Base-by-base conservation (phyloP, 345 rosid genomes). In the Gossypium arboreum region DNA sequence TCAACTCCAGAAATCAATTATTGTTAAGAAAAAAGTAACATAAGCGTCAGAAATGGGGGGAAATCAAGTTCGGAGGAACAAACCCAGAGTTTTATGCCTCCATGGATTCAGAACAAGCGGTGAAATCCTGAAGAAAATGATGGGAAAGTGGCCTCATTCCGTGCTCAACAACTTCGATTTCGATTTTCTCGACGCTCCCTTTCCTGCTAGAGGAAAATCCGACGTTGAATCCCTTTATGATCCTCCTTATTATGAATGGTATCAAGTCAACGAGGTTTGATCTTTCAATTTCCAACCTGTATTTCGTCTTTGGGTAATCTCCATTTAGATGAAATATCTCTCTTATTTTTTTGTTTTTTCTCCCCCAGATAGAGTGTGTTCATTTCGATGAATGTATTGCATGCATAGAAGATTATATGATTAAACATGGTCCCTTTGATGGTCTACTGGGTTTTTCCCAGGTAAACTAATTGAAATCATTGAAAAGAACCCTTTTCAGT, bases 181-280 rank as follows among this genome's bases (percentile, higher is more conserved):
- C 13, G 71, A 72, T 48, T 88, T 82, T 73, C 84, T 78, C 3
- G 85, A 88, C 1, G 90, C 77, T 52, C 88, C 86, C 1, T 82
- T 68, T 62, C 90, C 83, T 1, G 86, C 87, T 1, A 29, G 0
- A 0, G 88, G 90, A 12, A 81, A 81, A 20, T 88, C 90, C 2
- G 77, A 51, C 44, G 75, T 83, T 22, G 86, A 88, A 71, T 80
- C 77, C 79, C 10, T 83, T 45, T 88, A 80, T 45, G 92, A 81
- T 69, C 90, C 90, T 44, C 88, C 92, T 18, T 88, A 82, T 75
- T 85, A 63, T 27, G 88, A 88, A 76, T 86, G 92, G 92, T 88
- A 66, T 73, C 87, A 79, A 10, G 68, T 71, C 72, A 82, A 79
- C 62, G 56, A 77, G 88, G 91, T 84, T 41, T 12, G 27, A 52